Base-by-base conservation (phyloP, 768 basidiomycete genomes). In the Phlebiopsis flavidoalba region DNA sequence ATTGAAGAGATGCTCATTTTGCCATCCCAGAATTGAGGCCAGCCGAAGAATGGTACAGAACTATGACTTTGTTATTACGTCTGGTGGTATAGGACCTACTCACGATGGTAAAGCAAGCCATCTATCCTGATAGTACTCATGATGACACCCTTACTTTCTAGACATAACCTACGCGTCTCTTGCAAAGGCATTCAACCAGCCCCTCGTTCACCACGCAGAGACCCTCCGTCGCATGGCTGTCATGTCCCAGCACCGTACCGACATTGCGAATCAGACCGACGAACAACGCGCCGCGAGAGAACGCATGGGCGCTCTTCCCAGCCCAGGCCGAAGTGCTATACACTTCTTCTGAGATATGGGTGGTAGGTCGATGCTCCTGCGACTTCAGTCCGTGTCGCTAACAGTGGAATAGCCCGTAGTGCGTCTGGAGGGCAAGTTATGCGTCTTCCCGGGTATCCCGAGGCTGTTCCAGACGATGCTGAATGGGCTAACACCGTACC, bases 271-370 rank as follows among this genome's bases (percentile, higher is more conserved):
- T 21, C 91, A 91, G 72, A 89, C 82, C 7, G 79, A 83, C 5
- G 87, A 93, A 65, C 93, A 97, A 68, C 78, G 77, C 36, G 80
- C 79, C 3, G 95, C 95, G 1, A 84, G 89, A 22, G 79, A 86
- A 64, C 80, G 94, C 53, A 98, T 98, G 95, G n/a, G 95, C 93
- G 0, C 74, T 94, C 40, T 93, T 98, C 69, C 95, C 95, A 0
- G 80, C 82, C 15, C 72, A 80, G 3, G 86, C 87, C 0, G 94
- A 98, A 70, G 82, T 89, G 10, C 71, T 98, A 1, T 95, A 88
- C 69, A 86, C 94, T 7, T 83, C 81, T 8, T 77, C 80, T 60
- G 91, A 93, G 63, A 77, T 95, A 57, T 97, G 93, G 91, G 94
- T 95, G 69, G 88, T 91, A 65, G 65, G 88, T 77, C 3, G 33